Base-by-base conservation (phyloP, 2,329 filamentous ascomycete genomes). In the Verticillium nonalfalfae region DNA sequence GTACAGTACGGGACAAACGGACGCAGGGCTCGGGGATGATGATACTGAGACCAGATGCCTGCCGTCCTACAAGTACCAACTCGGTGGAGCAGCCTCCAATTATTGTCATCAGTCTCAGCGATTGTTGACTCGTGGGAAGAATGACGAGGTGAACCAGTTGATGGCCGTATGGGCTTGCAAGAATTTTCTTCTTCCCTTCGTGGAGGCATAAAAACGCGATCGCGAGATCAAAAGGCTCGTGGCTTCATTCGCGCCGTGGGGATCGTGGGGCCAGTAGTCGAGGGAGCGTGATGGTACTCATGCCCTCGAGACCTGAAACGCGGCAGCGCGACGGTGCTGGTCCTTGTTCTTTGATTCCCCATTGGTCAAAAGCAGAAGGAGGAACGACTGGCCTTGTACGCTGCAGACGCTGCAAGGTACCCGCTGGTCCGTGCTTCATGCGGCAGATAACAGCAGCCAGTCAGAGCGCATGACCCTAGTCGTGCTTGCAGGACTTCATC, bases 331-430 rank as follows among this genome's bases (percentile, higher is more conserved):
- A 26, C 39, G 50, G 36, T 50, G 26, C 38, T 52, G 45, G 45
- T 52, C 45, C 45, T 11, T 52, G 45, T 52, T 3, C 7, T 31
- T 10, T 5, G 45, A 13, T 11, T 10, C 26, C 45, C 11, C 45
- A 52, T 52, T 52, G 45, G 45, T 18, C 45, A 52, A 14, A 3
- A n/a, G 10, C 2, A 40, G 15, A 3, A 40, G 15, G 39, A 40
- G 15, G 2, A 11, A 52, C 7, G 45, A 13, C 10, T 52, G 45
- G 45, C 21, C 18, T 13, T 10, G 18, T 13, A 9, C 45, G 18
- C 45, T 52, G n/a, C 45, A 52, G 45, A 21, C 45, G 45, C 58
- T 59, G 58, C 58, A 59, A 59, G 58, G 58, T 59, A 59, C 58
- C 58, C 58, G 58, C 33, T 36, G 38, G 39, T 7, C 40, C 40